Evolutionary conservation across 306 rosid genomes (phyloP).

Genomic region (Acacia confusa): DNA sequence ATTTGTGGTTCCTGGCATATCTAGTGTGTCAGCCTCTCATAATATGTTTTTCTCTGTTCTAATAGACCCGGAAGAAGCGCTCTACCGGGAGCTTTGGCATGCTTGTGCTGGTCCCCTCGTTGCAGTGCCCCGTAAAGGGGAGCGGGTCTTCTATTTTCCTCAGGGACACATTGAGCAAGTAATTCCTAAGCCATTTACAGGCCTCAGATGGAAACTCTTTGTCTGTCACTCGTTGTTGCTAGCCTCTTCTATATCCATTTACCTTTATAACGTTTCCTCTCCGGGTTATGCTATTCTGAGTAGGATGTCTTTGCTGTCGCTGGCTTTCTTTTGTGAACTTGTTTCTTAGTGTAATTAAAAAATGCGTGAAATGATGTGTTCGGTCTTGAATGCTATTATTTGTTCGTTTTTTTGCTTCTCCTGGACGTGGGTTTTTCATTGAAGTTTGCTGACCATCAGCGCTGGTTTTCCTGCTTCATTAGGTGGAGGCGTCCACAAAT

Average conservation of each 20-base stretch:
- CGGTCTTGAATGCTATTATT: not conserved
- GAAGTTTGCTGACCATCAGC: not conserved
- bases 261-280: not conserved
- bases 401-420: not conserved
- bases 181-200: not conserved
- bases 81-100: constrained; percentile 91
- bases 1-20: not conserved
- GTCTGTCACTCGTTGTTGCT: not conserved
- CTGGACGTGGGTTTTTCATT: not conserved
- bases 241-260: not conserved
- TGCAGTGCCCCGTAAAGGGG: constrained; percentile 76
- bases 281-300: not conserved
- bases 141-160: constrained; percentile 92
- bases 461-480: constrained; percentile 16
- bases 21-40: not conserved
- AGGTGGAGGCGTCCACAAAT: constrained; percentile 98
- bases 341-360: not conserved
- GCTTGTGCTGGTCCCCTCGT: constrained; percentile 99
- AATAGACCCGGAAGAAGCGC: constrained; percentile 74
- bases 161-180: constrained; percentile 99
- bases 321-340: not conserved
- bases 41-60: not conserved
- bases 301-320: not conserved
- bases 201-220: not conserved
- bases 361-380: not conserved